Evolutionary conservation across 371 early-diverging fungal species (phyloP).

Genomic region (Coemansia sp.): DNA sequence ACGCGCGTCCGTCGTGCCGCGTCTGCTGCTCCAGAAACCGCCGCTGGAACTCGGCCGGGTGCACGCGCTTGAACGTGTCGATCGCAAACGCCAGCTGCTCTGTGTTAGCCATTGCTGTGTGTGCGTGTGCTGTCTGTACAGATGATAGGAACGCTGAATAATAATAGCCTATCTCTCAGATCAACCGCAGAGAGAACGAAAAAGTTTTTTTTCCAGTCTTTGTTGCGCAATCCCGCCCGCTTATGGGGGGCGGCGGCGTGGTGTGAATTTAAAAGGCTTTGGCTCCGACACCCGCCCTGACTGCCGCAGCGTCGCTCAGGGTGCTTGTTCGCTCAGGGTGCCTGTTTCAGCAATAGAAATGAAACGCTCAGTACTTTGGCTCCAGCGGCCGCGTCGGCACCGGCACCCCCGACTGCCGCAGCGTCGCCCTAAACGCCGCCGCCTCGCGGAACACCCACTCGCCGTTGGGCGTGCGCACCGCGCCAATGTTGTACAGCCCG

Average conservation of each 20-base stretch:
- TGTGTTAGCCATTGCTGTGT: slow-evolving; percentile 1
- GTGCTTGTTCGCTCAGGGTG: too few species aligned
- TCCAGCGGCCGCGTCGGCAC: slow-evolving; percentile 26
- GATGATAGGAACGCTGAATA: too few species aligned
- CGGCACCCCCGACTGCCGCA: slow-evolving; percentile 41
- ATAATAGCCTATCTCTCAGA: too few species aligned
- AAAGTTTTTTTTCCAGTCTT: too few species aligned
- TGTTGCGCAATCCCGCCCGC: too few species aligned
- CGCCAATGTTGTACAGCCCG: slow-evolving; percentile 37
- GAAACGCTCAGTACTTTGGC: slow-evolving; percentile 28
- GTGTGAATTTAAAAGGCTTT: too few species aligned
- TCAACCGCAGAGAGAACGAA: too few species aligned
- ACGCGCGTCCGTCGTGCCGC: slow-evolving; percentile 80
- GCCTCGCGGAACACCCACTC: slow-evolving; percentile 40
- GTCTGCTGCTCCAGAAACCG: slow-evolving; percentile 76
- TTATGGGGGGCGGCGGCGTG: too few species aligned
- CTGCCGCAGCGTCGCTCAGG: too few species aligned
- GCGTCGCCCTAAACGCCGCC: slow-evolving; percentile 29
- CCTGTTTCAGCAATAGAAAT: neutral
- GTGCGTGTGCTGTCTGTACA: neutral
- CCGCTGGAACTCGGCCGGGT: slow-evolving; percentile 85
- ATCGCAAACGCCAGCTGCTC: slow-evolving; percentile 46
- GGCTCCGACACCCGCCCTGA: too few species aligned
- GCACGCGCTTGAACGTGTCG: slow-evolving; percentile 58
- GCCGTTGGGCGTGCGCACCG: slow-evolving; percentile 22